phyloP scores from a whole-genome alignment of 2,329 filamentous ascomycete genomes.

The Microcyclospora tardicrescens region DNA sequence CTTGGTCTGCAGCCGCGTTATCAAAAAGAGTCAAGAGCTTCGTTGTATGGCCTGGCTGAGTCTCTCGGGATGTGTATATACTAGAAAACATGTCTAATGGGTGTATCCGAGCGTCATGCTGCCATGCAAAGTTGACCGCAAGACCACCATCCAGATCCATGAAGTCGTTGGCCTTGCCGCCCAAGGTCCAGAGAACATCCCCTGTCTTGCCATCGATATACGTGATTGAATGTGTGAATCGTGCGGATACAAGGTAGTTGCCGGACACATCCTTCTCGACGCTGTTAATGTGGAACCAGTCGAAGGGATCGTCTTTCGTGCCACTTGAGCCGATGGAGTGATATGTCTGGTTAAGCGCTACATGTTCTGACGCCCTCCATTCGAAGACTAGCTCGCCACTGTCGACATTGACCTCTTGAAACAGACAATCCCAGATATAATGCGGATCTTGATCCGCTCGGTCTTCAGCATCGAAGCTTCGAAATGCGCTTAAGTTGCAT shows the following conservation, averaged over 20 bases:
- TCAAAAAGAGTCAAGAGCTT: constrained; percentile 40
- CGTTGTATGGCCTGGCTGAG: constrained; percentile 19
- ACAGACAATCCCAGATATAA: constrained; percentile 29
- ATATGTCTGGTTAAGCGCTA: constrained; percentile 19
- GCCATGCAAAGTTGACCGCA: constrained; percentile 21
- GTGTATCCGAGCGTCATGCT: constrained; percentile 21
- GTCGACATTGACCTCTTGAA: constrained; percentile 36
- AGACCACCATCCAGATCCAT: constrained; percentile 17
- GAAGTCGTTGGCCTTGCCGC: constrained; percentile 32
- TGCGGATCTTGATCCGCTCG: constrained; percentile 9
- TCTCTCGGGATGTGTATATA: constrained; percentile 12
- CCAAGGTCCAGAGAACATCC: constrained; percentile 34
- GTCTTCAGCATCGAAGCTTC: constrained; percentile 10
- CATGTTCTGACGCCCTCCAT: constrained; percentile 36
- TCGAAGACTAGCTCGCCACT: constrained; percentile 33
- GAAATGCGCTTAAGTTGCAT: constrained; percentile 13
- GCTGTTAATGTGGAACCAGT: constrained; percentile 43
- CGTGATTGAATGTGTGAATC: constrained; percentile 30
- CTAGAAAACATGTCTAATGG: constrained; percentile 14
- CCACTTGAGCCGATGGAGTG: constrained; percentile 28
- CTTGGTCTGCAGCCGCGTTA: constrained; percentile 35
- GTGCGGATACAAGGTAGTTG: constrained; percentile 35
- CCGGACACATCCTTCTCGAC: constrained; percentile 35
- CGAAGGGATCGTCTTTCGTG: constrained; percentile 32
- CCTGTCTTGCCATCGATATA: constrained; percentile 33